Evolutionary conservation across 1,139 yeast genomes (phyloP), one percentile per base, ranked within the genome.

Genomic region (Debaryomyces sp.): DNA sequence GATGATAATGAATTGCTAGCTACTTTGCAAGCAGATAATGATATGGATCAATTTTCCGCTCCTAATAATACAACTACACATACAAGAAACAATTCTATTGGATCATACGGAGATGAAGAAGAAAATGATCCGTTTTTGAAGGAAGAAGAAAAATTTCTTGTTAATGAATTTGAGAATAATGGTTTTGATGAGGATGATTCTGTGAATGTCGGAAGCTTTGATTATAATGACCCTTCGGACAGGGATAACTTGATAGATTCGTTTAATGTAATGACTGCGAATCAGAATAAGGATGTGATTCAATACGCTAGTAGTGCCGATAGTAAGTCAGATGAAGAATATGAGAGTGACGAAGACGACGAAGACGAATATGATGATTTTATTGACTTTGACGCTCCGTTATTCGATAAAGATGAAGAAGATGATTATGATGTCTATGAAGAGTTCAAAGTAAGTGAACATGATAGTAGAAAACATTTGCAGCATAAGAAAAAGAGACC

Each of bases 1-100:
- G 91, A 86, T 61, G 87, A 85, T 58, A 86, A 85, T 56, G 88
- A 84, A 53, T 74, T 86, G 50, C 75, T 86, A 48, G 86, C 86
- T 39, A 84, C 90, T 0, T 70, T 84, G 45, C 87, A 84, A 55
- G 87, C 84, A 21, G 89, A 85, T 58, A 80, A 81, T 54, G 87
- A 82, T 54, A 67, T 77, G 33, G 78, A 78, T 38, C 85, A 80
- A 53, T 69, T 77, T 48, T 54, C 59, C 30, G 61, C 54, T 15
- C 50, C 59, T 32, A 56, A 60, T 34, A 63, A 63, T 40, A 21
- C 39, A 9, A 27, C 34, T 4, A 48, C 43, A 35, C 56, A 50
- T 24, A 27, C 50, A 2, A 55, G 77, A 17, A 63, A 75, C 41
- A 70, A 73, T 47, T 79, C 84, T 2, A 55, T 81, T 43, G 85